phyloP scores from a whole-genome alignment of 192 early-diverging fungal species.

The Chytriomyces confervae region DNA sequence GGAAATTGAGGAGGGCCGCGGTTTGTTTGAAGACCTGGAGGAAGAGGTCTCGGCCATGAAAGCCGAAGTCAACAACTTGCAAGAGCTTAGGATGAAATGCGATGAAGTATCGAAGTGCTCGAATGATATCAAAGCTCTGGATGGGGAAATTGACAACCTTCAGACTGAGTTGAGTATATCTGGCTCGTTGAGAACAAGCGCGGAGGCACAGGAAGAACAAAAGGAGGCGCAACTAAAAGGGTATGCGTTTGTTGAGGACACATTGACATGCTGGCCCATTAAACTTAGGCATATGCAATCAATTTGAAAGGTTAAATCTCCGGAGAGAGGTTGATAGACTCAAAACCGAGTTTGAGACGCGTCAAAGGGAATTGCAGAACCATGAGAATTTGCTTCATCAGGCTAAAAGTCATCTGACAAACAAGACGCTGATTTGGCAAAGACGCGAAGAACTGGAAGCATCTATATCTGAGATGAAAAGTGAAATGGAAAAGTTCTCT shows the following conservation, averaged over 20 bases:
- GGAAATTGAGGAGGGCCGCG: slow-evolving; percentile 10
- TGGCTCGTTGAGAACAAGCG: slow-evolving; percentile 69
- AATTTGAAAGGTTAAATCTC: slow-evolving; percentile 27
- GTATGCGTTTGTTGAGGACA: slow-evolving; percentile 21
- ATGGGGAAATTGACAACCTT: slow-evolving; percentile 55
- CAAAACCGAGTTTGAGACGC: slow-evolving; percentile 55
- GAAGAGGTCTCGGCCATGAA: slow-evolving; percentile 37
- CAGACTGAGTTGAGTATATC: slow-evolving; percentile 54
- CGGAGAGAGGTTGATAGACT: slow-evolving; percentile 61
- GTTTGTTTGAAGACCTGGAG: slow-evolving; percentile 40
- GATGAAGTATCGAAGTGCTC: slow-evolving; percentile 46
- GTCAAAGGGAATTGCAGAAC: slow-evolving; percentile 58
- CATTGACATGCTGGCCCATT: too few relatives aligned
- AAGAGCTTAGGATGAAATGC: slow-evolving; percentile 43
- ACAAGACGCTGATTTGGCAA: slow-evolving; percentile 45
- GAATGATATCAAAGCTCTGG: slow-evolving; percentile 47
- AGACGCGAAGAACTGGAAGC: slow-evolving; percentile 46
- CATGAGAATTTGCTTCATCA: slow-evolving; percentile 43
- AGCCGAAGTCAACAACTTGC: slow-evolving; percentile 37
- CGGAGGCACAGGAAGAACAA: slow-evolving; percentile 71
- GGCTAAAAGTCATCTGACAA: slow-evolving; percentile 41
- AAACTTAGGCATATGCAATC: neutral
- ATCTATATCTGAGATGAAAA: slow-evolving; percentile 49
- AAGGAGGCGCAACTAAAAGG: slow-evolving; percentile 54
- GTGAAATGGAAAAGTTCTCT: slow-evolving; percentile 47